phyloP scores from a whole-genome alignment of 805 yeast species.

The Candida coquimbonensis region DNA sequence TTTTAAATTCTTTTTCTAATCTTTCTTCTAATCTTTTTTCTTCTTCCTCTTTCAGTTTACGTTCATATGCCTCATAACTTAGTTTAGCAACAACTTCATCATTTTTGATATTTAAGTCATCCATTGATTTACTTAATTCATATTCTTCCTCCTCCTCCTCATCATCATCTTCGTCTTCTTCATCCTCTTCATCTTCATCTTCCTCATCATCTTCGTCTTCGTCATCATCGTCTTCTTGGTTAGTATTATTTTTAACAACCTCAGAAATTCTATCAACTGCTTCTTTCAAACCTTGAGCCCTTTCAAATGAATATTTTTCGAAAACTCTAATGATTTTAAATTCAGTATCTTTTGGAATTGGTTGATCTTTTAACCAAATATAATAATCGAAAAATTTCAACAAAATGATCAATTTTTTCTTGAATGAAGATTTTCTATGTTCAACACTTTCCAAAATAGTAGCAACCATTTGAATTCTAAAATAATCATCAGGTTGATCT shows the following conservation, averaged over 20 bases:
- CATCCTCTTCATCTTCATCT: constrained; percentile 28
- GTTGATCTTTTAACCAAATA: constrained; percentile 49
- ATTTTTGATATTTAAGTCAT: constrained; percentile 8
- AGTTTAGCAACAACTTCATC: constrained; percentile 27
- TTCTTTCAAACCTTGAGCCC: constrained; percentile 33
- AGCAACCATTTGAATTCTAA: constrained; percentile 55
- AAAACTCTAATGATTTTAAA: constrained; percentile 44
- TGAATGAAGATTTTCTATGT: constrained; percentile 12
- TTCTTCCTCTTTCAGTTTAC: constrained; percentile 31
- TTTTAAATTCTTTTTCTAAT: constrained; percentile 50
- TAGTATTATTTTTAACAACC: constrained; percentile 17
- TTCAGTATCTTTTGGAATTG: constrained; percentile 57
- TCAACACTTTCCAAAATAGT: constrained; percentile 32
- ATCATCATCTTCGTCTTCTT: constrained; percentile 14
- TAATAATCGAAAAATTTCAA: constrained; percentile 67
- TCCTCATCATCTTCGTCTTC: constrained; percentile 23
- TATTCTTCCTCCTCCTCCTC: constrained; percentile 21
- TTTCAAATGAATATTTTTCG: constrained; percentile 28
- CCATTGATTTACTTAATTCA: not conserved
- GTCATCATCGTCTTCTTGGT: constrained; percentile 8
- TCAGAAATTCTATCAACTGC: constrained; percentile 36
- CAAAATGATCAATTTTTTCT: constrained; percentile 31
- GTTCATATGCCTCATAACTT: constrained; percentile 32
- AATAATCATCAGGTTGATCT: constrained; percentile 67
- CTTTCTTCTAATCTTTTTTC: constrained; percentile 42